Evolutionary conservation across 2,329 filamentous ascomycete genomes (phyloP), one percentile per base, ranked within the genome.

Genomic region (Pseudogymnoascus sp.): DNA sequence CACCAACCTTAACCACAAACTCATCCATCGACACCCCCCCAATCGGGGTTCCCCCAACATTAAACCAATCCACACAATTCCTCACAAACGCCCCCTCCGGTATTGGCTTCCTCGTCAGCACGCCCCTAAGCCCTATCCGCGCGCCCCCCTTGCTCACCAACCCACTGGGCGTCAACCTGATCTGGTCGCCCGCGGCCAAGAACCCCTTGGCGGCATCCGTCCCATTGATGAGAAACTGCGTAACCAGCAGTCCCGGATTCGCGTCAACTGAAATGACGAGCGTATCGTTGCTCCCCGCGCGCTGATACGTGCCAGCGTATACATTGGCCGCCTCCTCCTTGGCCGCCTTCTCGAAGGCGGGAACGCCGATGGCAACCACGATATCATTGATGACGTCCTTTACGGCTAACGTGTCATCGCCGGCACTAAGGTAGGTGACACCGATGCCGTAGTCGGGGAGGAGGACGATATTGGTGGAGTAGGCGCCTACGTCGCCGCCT

Each of bases 371-470:
- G 18, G 72, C 67, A 0, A 64, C 66, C n/a, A 77, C 64, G 6
- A 70, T 40, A 62, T 75, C 72, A 4, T 66, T 66, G 16, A 75
- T 62, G 4, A 70, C 5, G 3, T 63, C 45, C 1, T 68, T 60
- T 26, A 63, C 65, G 2, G 26, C 8, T 3, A 21, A 59, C 2
- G 63, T 40, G 21, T 60, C 47, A 1, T 47, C 45, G 5, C 75
- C 76, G 8, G 76, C 78, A 1, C 73, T 66, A 0, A 80, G 69
- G 16, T 79, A 68, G 1, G 70, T 72, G 64, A 80, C 76, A 0
- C 78, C 78, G 12, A 77, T 69, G 59, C 76, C 73, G 60, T 74
- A 78, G 64, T 80, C 77, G 0, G 77, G 78, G 2, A 80, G 65
- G 4, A 81, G 68, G 1, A 73, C 73, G 0, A 81, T 62, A 7